Evolutionary conservation across 2,329 filamentous ascomycete species (phyloP), one percentile per base, ranked within the genome.

Genomic region (Triangularia verruculosa): DNA sequence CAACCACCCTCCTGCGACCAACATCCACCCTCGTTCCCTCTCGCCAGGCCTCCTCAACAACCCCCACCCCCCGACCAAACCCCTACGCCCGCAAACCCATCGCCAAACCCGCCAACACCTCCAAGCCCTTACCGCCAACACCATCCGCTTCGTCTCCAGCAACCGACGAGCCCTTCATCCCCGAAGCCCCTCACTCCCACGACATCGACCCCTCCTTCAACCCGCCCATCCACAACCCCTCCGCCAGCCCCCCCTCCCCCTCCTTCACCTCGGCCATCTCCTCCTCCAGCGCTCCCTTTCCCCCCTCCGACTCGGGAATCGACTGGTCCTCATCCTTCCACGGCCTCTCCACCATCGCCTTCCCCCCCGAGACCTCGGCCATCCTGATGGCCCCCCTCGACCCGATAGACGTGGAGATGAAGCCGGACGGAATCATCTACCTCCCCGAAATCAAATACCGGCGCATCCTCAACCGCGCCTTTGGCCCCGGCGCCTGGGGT

Each of bases 381-480:
- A 83, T 91, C 20, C 82, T 97, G 55, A 84, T 90, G 66, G 81
- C 85, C 62, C 87, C 88, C 1, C 75, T 96, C 12, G 79, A 86
- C 61, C 78, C 84, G 0, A 83, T 88, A 56, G 94, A 98, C 77
- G 88, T 99, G 61, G 95, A 99, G 80, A 90, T 99, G 74, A 99
- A 99, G 81, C 94, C 95, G 30, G 95, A 99, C 79, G 95, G 95
- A 32, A 94, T 99, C 70, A 82, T 98, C 64, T 99, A 98, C 76
- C 82, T 99, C 64, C 95, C 95, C 12, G 95, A 99, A 82, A 98
- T 99, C 82, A 97, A 98, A 80, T 99, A 99, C 79, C 83, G 95
- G 53, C 83, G 94, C 67, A 94, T 96, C 68, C 78, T 99, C 71
- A 97, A 98, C 76, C 81, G 83, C 72, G 92, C 93, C 0, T 99